Conservation (phyloP, 2,329 filamentous ascomycete species). For the Penicillium sp. region DNA sequence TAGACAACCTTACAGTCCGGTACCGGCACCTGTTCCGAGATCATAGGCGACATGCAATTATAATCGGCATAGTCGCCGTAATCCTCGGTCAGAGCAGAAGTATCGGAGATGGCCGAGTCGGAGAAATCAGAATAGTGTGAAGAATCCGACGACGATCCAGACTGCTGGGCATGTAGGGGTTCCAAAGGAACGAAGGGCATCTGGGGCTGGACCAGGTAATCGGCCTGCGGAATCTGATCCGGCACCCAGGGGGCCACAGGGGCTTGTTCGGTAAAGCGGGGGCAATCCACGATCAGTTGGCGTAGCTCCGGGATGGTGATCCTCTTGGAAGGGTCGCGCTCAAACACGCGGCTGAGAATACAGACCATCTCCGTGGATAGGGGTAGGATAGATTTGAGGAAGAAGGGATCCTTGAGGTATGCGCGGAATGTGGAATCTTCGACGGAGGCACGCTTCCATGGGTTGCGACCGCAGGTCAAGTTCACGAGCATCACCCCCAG, state of each 20-base stretch:
- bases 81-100: constrained; percentile 41
- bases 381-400: constrained; percentile 89
- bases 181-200: constrained; percentile 38
- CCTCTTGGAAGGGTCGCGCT: constrained; percentile 76
- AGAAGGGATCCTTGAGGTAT: constrained; percentile 79
- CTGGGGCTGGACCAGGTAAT: constrained; percentile 37
- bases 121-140: constrained; percentile 40
- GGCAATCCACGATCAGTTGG: constrained; percentile 72
- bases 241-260: constrained; percentile 41
- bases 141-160: constrained; percentile 37
- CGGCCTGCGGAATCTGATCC: constrained; percentile 33
- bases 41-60: constrained; percentile 38
- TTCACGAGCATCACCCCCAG: constrained; percentile 98
- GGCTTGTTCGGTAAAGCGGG: constrained; percentile 61
- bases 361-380: constrained; percentile 84
- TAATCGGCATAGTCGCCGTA: constrained; percentile 36
- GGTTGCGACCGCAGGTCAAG: constrained; percentile 94
- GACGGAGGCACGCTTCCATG: constrained; percentile 93
- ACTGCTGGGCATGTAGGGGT: constrained; percentile 36
- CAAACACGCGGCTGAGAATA: constrained; percentile 85
- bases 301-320: constrained; percentile 80
- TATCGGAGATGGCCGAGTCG: constrained; percentile 40
- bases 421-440: constrained; percentile 95
- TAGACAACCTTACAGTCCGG: constrained; percentile 32
- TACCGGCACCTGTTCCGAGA: constrained; percentile 33